Conservation (phyloP, 495 filamentous ascomycete species). For the Aspergillus baeticus region DNA sequence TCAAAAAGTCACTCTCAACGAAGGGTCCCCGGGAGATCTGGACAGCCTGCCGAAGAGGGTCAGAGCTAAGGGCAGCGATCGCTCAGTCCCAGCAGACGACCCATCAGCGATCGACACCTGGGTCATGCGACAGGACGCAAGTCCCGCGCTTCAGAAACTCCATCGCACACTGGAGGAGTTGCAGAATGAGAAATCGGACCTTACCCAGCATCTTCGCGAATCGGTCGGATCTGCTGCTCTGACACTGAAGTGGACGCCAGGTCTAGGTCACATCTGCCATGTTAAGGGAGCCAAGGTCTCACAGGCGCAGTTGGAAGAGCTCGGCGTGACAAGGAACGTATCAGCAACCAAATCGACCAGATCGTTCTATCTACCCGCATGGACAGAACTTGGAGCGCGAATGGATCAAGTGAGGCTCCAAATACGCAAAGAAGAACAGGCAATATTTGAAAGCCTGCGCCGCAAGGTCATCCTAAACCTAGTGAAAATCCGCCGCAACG, state of each 20-base stretch:
- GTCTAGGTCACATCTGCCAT: constrained; percentile 84
- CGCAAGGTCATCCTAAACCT: constrained; percentile 74
- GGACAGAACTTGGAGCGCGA: constrained; percentile 73
- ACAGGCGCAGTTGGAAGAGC: constrained; percentile 39
- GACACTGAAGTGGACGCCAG: constrained; percentile 79
- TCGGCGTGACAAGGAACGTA: constrained; percentile 57
- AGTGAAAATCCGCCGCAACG: constrained; percentile 81
- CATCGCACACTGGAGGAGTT: constrained; percentile 64
- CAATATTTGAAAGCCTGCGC: constrained; percentile 68
- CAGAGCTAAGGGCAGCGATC: constrained; percentile 32
- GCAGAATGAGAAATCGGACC: constrained; percentile 51
- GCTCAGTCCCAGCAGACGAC: constrained; percentile 31
- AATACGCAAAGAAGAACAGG: constrained; percentile 78
- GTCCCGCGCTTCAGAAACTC: constrained; percentile 57
- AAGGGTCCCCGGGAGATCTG: constrained; percentile 52
- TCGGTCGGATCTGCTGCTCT: constrained; percentile 57
- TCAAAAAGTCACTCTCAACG: constrained; percentile 59
- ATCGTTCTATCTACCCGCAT: constrained; percentile 78
- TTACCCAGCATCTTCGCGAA: constrained; percentile 61
- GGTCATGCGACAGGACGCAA: constrained; percentile 82
- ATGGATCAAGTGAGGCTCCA: constrained; percentile 72
- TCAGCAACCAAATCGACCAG: constrained; percentile 79
- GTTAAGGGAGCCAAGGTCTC: constrained; percentile 76
- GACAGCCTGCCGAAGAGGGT: constrained; percentile 45
- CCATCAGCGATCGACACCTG: constrained; percentile 58